Base-by-base conservation (phyloP, 2,329 filamentous ascomycete genomes). In the Cladophialophora psammophila region DNA sequence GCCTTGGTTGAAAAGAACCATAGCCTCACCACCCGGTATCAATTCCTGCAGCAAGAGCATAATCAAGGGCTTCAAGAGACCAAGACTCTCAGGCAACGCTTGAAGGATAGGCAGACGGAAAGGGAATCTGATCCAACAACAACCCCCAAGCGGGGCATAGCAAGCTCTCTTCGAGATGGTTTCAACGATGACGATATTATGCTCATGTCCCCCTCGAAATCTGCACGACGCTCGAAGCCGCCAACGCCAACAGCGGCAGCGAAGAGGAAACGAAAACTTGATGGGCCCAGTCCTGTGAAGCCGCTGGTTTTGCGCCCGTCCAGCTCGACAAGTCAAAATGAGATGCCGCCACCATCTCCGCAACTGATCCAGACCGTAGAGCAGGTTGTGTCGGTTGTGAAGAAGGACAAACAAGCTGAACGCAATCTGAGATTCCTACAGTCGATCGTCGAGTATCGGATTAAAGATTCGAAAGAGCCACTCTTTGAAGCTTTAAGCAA, bases 121-220 rank as follows among this genome's bases (percentile, higher is more conserved):
- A 78, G 76, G 61, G 65, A 70, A 31, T 79, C 77, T 32, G 61
- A 58, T 34, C 60, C 52, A 45, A 82, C 82, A 1, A 74, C 72
- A 4, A 87, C 86, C 1, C 86, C 86, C 0, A 84, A 77, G 66
- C 85, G 83, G 70, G 68, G 65, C 8, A 50, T 67, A 53, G 75
- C 76, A 6, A 76, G 83, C 0, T 81, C 82, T 2, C 81, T 85
- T 40, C 82, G 86, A 15, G 88, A 90, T 78, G 88, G 88, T 18
- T 90, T 90, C 73, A 86, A 89, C 64, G 86, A 90, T 69, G 83
- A 85, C 63, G 86, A 90, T 73, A 82, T 89, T 8, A 76, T 84
- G 64, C 79, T 84, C 68, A 75, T 82, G 0, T 88, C 86, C 2
- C 86, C 86, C 3, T 86, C 82, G 60, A 87, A 84, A 71, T 80